Evolutionary conservation across 345 rosid genomes (phyloP), one percentile per base, ranked within the genome.

Genomic region (Cardiospermum halicacabum): DNA sequence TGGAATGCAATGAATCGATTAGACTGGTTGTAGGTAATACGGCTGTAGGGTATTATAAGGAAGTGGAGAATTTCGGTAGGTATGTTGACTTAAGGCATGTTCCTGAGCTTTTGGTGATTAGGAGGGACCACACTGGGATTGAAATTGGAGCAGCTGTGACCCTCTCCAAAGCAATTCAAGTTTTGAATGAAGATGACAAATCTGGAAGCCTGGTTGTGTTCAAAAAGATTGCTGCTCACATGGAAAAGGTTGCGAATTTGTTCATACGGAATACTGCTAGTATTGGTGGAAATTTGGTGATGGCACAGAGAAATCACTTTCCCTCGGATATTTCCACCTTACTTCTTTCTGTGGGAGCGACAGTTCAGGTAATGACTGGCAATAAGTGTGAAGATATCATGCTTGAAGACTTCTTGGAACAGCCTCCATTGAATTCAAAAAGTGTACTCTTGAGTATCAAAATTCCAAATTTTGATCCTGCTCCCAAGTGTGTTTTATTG

Each of bases 291-390:
- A 90, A 90, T 69, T 21, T 93, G 69, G 85, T 88, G 66, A 83
- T 90, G 96, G 96, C 97, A 1, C 94, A 87, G 71, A 82, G 83
- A 61, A 72, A 73, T 25, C 69, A 70, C 55, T 93, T 88, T 72
- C 97, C 97, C 57, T 90, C 97, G 16, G 98, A 93, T 73, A 81
- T 93, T 56, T 74, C 86, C 16, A 90, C 96, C 0, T 26, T 90
- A 67, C 83, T 93, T 55, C 91, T 93, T n/a, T 85, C 87, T 21
- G 85, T 60, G 28, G 92, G 74, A 64, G 75, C 95, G 30, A 67
- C 28, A 8, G 87, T 90, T 40, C 40, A 60, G 53, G 40, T 85
- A 78, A 36, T 74, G 60, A 77, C 53, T 9, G 77, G 71, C 19
- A 37, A 61, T 21, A 39, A 53, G 43, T 49, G 40, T 67, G 77